Percentiles rank a stretch among this genome's conserved stretches.
Conservation (phyloP, 2,329 filamentous ascomycete species). For the Colletotrichum caudatum region DNA sequence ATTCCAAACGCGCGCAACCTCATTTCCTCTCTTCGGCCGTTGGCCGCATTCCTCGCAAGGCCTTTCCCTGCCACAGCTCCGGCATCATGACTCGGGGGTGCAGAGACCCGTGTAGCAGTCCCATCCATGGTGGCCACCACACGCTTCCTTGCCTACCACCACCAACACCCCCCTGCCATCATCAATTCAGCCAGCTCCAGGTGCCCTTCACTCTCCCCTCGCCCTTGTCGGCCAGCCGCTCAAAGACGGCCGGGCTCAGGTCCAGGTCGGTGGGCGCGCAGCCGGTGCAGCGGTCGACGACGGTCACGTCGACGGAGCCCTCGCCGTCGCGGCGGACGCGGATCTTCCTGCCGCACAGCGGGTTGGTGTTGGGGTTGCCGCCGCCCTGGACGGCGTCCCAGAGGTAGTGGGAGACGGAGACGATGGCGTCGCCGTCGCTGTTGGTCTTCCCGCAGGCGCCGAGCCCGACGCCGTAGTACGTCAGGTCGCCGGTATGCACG, state of each 20-base stretch:
- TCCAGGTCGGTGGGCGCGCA: slow-evolving; percentile 63
- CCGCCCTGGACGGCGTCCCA: slow-evolving; percentile 69
- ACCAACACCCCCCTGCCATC: too few species aligned
- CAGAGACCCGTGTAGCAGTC: too few species aligned
- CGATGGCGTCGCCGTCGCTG: slow-evolving; percentile 67
- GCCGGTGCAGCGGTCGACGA: slow-evolving; percentile 75
- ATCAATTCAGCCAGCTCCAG: slow-evolving; percentile 51
- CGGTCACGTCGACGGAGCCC: slow-evolving; percentile 66
- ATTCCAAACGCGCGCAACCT: slow-evolving; percentile 15
- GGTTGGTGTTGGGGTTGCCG: slow-evolving; percentile 65
- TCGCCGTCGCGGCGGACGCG: slow-evolving; percentile 63
- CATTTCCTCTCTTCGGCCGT: not conserved
- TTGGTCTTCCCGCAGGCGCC: slow-evolving; percentile 77
- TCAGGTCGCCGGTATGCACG: slow-evolving; percentile 49
- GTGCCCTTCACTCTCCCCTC: slow-evolving; percentile 54
- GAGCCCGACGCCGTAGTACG: slow-evolving; percentile 74
- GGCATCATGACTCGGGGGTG: not conserved
- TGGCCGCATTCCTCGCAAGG: not conserved
- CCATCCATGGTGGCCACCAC: not conserved
- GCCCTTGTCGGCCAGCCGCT: slow-evolving; percentile 56
- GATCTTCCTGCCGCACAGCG: slow-evolving; percentile 73
- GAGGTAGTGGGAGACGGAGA: slow-evolving; percentile 74
- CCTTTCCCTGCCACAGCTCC: not conserved
- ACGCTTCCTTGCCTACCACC: too few species aligned
- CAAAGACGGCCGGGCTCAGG: slow-evolving; percentile 60